These are phyloP conservation scores for Acanthamoeba castellanii DNA, from an alignment of 208 protist genomes.

Conservation along the genomic window DNA sequence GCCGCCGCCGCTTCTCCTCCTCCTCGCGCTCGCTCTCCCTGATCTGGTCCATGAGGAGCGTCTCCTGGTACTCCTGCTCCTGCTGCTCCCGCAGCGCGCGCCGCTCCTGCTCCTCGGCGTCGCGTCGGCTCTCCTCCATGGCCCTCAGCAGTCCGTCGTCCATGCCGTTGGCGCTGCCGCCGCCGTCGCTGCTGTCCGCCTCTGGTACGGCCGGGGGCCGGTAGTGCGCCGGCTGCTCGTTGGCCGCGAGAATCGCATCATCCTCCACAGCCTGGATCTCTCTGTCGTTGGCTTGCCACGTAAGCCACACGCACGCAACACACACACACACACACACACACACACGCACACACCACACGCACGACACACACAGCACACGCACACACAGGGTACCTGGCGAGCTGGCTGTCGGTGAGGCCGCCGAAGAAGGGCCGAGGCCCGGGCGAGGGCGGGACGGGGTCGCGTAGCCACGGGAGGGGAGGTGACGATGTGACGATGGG, in stretches of 20 bases:
- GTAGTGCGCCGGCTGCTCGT: background rate
- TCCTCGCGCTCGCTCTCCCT: constrained; percentile 11
- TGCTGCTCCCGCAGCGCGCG: background rate
- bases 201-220: background rate
- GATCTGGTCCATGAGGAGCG: constrained; percentile 27
- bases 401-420: constrained; percentile 6
- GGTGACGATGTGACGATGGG: background rate
- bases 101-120: background rate
- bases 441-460: background rate
- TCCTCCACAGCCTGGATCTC: background rate
- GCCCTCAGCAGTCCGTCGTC: background rate
- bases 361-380: background rate
- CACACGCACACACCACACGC: background rate
- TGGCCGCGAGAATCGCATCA: background rate
- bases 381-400: background rate
- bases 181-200: background rate
- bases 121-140: constrained; percentile 2
- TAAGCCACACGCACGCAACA: background rate
- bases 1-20: background rate
- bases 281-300: background rate
- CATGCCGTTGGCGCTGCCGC: background rate
- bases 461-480: background rate
- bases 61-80: constrained; percentile 16
- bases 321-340: no score
- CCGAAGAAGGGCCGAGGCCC: background rate